Conservation (phyloP, 2,329 filamentous ascomycete genomes). For the Diaporthe ilicicola region DNA sequence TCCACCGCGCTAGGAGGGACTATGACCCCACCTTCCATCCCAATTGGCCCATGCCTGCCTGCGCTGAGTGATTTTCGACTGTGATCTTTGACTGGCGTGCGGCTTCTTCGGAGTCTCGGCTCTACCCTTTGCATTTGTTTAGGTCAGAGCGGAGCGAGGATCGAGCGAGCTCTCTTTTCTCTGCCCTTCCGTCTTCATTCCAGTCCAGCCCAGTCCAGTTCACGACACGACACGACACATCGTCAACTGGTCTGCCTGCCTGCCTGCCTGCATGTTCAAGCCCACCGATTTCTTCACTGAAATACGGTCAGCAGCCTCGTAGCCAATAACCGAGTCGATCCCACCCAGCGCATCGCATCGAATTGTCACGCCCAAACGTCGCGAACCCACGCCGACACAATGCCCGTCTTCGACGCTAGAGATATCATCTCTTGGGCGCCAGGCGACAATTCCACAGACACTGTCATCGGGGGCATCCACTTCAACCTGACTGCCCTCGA, state of each 20-base stretch:
- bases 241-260: not conserved
- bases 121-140: constrained; percentile 1
- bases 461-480: constrained; percentile 67
- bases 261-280: not conserved
- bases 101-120: constrained; percentile 18
- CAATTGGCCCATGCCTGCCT: not conserved
- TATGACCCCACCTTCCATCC: not conserved
- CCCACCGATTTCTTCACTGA: constrained; percentile 33
- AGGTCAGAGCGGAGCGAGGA: not conserved
- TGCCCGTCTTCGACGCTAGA: constrained; percentile 52
- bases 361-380: not conserved
- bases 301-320: constrained; percentile 26
- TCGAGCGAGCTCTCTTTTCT: not conserved
- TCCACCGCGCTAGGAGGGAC: not conserved
- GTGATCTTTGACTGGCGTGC: not conserved
- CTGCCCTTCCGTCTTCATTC: constrained; percentile 8
- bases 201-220: not conserved
- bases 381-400: constrained; percentile 33
- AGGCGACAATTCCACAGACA: constrained; percentile 65
- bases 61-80: constrained; percentile 25
- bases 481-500: constrained; percentile 73
- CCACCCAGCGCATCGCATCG: not conserved
- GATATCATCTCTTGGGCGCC: constrained; percentile 58
- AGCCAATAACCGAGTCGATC: not conserved
- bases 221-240: not conserved